Conservation (phyloP, 2,329 filamentous ascomycete genomes). For the Epichloe scottii region DNA sequence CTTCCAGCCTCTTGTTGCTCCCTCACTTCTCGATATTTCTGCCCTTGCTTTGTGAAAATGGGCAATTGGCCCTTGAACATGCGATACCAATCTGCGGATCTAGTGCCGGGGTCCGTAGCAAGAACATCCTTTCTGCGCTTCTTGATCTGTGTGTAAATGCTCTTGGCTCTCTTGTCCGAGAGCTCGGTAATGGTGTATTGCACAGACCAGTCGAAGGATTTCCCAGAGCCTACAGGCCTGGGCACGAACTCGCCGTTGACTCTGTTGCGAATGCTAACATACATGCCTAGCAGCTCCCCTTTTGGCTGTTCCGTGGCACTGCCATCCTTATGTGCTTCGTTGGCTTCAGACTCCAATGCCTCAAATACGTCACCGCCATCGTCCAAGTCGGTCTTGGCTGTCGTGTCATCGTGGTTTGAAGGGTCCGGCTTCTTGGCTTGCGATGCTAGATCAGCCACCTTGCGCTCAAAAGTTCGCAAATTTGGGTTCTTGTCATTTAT, state of each 20-base stretch:
- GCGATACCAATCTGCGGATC: constrained; percentile 30
- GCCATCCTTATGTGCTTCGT: not conserved
- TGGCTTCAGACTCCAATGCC: not conserved
- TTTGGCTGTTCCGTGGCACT: constrained; percentile 2
- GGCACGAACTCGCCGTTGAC: constrained; percentile 53
- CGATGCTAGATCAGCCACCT: constrained; percentile 36
- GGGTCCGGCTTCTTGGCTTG: constrained; percentile 16
- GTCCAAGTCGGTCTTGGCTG: not conserved
- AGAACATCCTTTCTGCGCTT: constrained; percentile 39
- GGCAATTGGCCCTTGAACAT: constrained; percentile 32
- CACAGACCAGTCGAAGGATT: constrained; percentile 49
- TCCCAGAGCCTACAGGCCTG: constrained; percentile 40
- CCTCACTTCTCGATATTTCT: constrained; percentile 41
- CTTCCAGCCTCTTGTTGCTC: constrained; percentile 36
- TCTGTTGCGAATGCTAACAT: constrained; percentile 58
- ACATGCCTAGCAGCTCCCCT: constrained; percentile 50
- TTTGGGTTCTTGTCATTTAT: constrained; percentile 29
- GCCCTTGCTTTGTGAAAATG: constrained; percentile 38
- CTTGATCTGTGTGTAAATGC: constrained; percentile 44
- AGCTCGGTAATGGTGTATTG: constrained; percentile 67
- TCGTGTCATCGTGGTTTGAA: not conserved
- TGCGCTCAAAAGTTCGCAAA: constrained; percentile 36
- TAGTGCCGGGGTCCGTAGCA: constrained; percentile 26
- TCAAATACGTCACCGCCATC: not conserved
- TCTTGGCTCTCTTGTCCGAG: constrained; percentile 26